phyloP scores from a whole-genome alignment of 2,329 filamentous ascomycete species.

The Fusarium napiforme region DNA sequence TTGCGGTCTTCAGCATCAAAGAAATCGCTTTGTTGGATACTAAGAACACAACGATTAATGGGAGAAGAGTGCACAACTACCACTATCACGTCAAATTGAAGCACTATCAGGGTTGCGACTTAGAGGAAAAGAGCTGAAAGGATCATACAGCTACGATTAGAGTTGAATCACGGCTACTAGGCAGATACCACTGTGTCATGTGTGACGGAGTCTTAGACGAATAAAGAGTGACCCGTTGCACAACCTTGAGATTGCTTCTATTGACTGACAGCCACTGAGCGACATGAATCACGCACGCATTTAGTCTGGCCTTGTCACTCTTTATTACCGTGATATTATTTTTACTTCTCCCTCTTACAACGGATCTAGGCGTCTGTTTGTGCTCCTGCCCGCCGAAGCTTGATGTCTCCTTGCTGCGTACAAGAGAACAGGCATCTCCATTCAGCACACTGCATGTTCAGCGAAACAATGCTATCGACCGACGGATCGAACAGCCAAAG shows the following conservation, averaged over 20 bases:
- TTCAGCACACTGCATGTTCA: slow-evolving; percentile 21
- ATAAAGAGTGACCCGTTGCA: slow-evolving; percentile 15
- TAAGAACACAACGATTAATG: neutral
- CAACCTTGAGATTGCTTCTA: slow-evolving; percentile 25
- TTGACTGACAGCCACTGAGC: slow-evolving; percentile 17
- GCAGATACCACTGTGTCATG: neutral
- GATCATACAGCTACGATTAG: neutral
- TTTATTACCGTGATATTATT: neutral
- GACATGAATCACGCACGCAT: slow-evolving; percentile 5
- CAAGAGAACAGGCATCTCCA: slow-evolving; percentile 8
- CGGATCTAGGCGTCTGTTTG: slow-evolving; percentile 4
- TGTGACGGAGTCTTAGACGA: slow-evolving; percentile 13
- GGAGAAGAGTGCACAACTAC: slow-evolving; percentile 7
- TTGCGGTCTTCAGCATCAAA: slow-evolving; percentile 28
- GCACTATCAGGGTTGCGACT: neutral
- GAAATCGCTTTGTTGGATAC: neutral
- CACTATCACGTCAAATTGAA: slow-evolving; percentile 24
- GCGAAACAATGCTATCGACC: slow-evolving; percentile 20
- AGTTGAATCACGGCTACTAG: neutral
- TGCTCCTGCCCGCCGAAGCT: slow-evolving; percentile 4
- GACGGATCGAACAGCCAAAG: neutral
- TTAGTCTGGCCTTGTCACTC: slow-evolving; percentile 3
- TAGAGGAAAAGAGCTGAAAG: neutral
- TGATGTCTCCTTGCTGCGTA: slow-evolving; percentile 5
- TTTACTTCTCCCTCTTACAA: neutral